Conservation (phyloP, 2,329 filamentous ascomycete species). For the Exophiala phaeomuriformis region DNA sequence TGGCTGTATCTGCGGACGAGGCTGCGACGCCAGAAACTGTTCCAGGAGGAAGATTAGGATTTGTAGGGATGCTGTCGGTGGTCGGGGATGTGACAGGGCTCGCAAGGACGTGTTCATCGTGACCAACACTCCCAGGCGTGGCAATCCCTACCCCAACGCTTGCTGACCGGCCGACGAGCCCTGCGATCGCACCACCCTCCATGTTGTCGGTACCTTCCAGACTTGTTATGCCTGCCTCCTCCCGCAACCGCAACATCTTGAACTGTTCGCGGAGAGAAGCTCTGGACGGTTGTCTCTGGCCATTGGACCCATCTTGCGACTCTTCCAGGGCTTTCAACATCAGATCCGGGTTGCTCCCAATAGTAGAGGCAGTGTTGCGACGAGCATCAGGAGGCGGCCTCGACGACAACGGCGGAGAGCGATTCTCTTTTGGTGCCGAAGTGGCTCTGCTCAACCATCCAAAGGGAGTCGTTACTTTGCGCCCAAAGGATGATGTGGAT, state of each 20-base stretch:
- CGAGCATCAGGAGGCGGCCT: conserved; percentile 38
- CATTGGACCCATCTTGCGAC: conserved; percentile 44
- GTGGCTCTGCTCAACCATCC: conserved; percentile 37
- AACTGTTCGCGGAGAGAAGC: conserved; percentile 71
- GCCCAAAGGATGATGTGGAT: conserved; percentile 37
- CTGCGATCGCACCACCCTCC: conserved; percentile 39
- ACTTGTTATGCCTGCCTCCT: conserved; percentile 56
- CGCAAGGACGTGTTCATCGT: conserved; percentile 40
- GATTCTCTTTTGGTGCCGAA: conserved; percentile 51
- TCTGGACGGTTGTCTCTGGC: conserved; percentile 42
- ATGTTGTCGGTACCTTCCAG: conserved; percentile 44
- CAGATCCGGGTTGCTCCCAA: conserved; percentile 74
- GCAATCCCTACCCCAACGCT: conserved; percentile 40
- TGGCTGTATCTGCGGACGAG: conserved; percentile 54
- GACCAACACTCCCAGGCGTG: conserved; percentile 43
- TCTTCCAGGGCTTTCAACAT: conserved; percentile 71
- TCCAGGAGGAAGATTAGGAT: conserved; percentile 68
- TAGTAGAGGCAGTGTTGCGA: conserved; percentile 69
- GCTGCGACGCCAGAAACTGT: conserved; percentile 76
- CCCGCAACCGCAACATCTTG: conserved; percentile 66
- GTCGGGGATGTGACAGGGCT: conserved; percentile 27
- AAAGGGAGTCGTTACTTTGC: conserved; percentile 83
- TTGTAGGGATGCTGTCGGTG: conserved; percentile 55
- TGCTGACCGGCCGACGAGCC: conserved; percentile 36
- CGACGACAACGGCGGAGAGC: conserved; percentile 51